A percentile compares a stretch with the other conserved stretches of the same genome.
Evolutionary conservation across 1,284 basidiomycete genomes (phyloP).

Genomic region (Trichosporon asahii): DNA sequence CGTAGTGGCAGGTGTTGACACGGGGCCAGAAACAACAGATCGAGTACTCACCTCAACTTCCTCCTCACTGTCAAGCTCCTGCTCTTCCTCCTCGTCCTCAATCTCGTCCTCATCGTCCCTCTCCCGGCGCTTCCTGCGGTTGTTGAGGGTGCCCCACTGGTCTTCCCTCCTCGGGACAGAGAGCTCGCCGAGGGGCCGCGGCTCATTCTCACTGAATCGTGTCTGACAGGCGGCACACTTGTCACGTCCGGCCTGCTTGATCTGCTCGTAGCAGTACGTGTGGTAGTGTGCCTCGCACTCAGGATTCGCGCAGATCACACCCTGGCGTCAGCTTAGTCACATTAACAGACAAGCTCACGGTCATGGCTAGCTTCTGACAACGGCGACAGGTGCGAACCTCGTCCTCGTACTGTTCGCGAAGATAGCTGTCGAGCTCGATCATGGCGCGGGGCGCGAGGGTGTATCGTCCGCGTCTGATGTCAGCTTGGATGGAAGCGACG

Average conservation of each 20-base stretch:
- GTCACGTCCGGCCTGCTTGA: conserved; percentile 23
- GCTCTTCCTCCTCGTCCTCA: conserved; percentile 27
- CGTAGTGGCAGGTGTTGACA: no score
- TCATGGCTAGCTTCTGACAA: conserved; percentile 38
- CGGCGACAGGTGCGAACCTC: conserved; percentile 34
- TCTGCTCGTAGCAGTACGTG: conserved; percentile 35
- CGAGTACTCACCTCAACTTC: background rate
- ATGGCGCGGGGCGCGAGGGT: conserved; percentile 40
- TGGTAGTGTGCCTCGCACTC: conserved; percentile 43
- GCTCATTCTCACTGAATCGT: conserved; percentile 21
- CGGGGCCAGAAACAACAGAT: no score
- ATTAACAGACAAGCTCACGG: conserved; percentile 28
- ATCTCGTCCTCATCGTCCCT: conserved; percentile 25
- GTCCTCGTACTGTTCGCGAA: conserved; percentile 39
- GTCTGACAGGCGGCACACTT: conserved; percentile 34
- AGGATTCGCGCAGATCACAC: conserved; percentile 31
- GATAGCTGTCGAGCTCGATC: conserved; percentile 43
- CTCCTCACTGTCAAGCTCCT: conserved; percentile 13
- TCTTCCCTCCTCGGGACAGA: conserved; percentile 37
- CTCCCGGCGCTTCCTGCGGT: conserved; percentile 19
- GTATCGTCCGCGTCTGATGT: conserved; percentile 42
- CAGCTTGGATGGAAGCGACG: no score
- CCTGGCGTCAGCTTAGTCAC: conserved; percentile 31
- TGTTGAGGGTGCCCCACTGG: conserved; percentile 22
- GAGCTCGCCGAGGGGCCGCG: conserved; percentile 39